phyloP scores from a whole-genome alignment of 768 basidiomycete species.

The Exidia glandulosa region DNA sequence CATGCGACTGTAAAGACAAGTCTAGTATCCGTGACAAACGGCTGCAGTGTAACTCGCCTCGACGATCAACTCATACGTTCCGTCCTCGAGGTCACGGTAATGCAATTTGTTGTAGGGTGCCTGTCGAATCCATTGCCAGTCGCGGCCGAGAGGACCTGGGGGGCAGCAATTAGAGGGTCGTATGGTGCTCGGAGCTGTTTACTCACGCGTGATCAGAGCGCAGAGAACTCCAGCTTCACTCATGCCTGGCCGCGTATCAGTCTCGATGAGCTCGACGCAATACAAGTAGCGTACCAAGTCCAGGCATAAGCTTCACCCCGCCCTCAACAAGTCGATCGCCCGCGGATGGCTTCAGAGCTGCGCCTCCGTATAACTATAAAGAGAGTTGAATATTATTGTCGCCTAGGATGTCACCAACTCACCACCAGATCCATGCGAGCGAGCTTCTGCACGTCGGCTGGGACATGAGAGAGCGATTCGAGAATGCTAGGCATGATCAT shows the following conservation, averaged over 20 bases:
- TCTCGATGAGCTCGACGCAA: background rate
- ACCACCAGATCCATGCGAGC: background rate
- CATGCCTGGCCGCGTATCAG: background rate
- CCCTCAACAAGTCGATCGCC: conserved; percentile 12
- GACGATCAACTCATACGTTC: background rate
- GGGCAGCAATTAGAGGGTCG: background rate
- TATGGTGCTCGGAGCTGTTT: background rate
- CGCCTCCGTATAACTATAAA: conserved; percentile 13
- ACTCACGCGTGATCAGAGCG: background rate
- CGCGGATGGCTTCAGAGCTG: conserved; percentile 12
- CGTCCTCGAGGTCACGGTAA: background rate
- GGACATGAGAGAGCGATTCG: background rate
- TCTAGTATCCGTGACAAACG: too few relatives aligned
- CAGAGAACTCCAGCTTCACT: background rate
- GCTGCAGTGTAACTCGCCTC: too few relatives aligned
- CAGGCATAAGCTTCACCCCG: background rate
- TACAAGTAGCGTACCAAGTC: background rate
- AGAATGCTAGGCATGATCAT: background rate
- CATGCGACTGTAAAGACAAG: background rate
- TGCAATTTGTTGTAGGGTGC: background rate
- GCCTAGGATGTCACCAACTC: too few relatives aligned
- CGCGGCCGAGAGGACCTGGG: background rate
- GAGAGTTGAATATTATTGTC: too few relatives aligned
- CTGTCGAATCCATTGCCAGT: background rate
- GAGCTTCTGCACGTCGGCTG: background rate